Evolutionary conservation across 805 yeast genomes (phyloP).

Genomic region (Diddensiella santjacobensis): DNA sequence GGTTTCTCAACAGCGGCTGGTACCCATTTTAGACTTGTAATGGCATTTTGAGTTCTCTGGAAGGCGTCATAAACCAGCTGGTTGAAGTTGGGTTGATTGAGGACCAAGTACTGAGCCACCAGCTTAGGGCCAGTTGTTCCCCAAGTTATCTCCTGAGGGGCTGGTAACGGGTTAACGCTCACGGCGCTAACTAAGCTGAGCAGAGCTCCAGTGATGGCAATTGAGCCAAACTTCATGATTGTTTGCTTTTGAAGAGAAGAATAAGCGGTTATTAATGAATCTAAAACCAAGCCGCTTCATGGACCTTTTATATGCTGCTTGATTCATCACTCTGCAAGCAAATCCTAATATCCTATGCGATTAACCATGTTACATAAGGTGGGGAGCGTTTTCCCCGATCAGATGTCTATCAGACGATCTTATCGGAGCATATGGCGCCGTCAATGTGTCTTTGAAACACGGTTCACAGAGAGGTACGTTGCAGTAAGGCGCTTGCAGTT

Average conservation of each 20-base stretch:
- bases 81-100: conserved; percentile 13
- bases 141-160: conserved; percentile 20
- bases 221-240: background rate
- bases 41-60: conserved; percentile 24
- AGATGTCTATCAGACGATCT: background rate
- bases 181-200: conserved; percentile 9
- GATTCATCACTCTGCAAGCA: too few species aligned
- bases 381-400: background rate
- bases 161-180: conserved; percentile 23
- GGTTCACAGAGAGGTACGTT: too few species aligned
- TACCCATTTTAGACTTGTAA: conserved; percentile 33
- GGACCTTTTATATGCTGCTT: background rate
- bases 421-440: background rate
- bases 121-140: conserved; percentile 15
- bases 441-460: background rate
- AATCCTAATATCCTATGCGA: background rate
- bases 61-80: conserved; percentile 29
- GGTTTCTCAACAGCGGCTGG: conserved; percentile 34
- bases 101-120: conserved; percentile 9
- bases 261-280: too few species aligned
- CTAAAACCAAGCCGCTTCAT: background rate
- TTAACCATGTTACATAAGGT: background rate
- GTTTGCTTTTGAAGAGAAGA: too few species aligned
- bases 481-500: too few species aligned
- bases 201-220: background rate